Base-by-base conservation (phyloP, 1,284 basidiomycete genomes). In the Sporisorium reilianum region DNA sequence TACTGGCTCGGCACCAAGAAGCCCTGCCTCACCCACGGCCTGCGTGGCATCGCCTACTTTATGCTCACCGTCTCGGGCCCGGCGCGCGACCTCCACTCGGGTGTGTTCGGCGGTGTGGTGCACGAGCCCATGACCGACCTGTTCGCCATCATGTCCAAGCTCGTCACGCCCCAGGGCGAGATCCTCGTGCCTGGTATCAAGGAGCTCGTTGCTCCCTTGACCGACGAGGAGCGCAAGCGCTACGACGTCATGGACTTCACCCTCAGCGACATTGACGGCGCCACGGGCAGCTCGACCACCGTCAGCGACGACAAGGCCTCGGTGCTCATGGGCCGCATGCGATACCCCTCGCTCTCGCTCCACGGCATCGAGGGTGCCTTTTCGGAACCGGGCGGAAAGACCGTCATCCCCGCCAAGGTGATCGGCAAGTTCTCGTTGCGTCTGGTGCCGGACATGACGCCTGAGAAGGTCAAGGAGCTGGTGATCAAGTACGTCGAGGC, bases 341-440 rank as follows among this genome's bases (percentile, higher is more conserved):
- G 86, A 52, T 89, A 91, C 85, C 94, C 95, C 1, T 92, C 91
- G 68, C 89, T 99, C 65, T 96, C 94, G 4, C 87, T 99, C 18
- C 96, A 99, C 86, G 97, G 96, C 26, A 96, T 99, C 81, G 94
- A 98, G 86, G 96, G 97, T 60, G 97, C 95, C 5, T 98, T 98
- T 88, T 93, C 90, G 12, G 78, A 79, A 45, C 69, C 85, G 0
- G 86, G 85, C 48, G 80, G 89, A 48, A 97, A 97, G 90, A 99
- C 96, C 0, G 97, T 99, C 83, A 99, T 99, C 66, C 86, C 96
- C 88, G 93, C 93, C 38, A 91, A 91, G 65, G 94, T 98, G 28
- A 88, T 90, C 11, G 96, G 95, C 83, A 78, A 80, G 79, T 84
- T 75, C 69, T 77, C 55, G 42, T 62, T 75, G 20, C 80, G 77